These are phyloP conservation scores for Melampsora abietis-canadensis DNA, from an alignment of 1,284 basidiomycete species.

Conservation along the genomic window DNA sequence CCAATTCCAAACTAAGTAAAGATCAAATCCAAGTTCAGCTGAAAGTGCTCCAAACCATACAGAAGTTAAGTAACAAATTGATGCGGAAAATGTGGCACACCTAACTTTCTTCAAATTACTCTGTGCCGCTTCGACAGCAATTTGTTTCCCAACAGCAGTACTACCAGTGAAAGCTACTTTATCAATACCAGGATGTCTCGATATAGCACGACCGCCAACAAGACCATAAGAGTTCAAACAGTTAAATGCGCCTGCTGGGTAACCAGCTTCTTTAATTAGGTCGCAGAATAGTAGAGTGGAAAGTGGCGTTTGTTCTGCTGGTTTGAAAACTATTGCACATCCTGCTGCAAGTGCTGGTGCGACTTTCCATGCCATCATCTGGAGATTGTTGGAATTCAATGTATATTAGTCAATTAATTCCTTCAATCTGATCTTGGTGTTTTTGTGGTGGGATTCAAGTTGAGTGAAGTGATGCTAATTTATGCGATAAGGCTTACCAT, in stretches of 20 bases:
- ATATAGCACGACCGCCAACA: constrained; percentile 77
- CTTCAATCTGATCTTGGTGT: constrained; percentile 47
- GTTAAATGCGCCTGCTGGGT: constrained; percentile 90
- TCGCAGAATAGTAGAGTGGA: constrained; percentile 58
- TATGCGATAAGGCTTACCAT: constrained; percentile 1
- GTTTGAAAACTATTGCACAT: constrained; percentile 77
- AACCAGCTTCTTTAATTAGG: constrained; percentile 63
- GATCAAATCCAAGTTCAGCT: too few species aligned
- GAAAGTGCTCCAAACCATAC: too few species aligned
- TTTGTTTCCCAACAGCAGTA: constrained; percentile 75
- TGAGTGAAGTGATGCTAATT: constrained; percentile 26
- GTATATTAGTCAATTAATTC: not conserved
- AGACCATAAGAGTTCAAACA: constrained; percentile 67
- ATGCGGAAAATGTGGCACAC: constrained; percentile 54
- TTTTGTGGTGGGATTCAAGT: not conserved
- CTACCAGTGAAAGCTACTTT: constrained; percentile 63
- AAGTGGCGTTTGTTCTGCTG: constrained; percentile 85
- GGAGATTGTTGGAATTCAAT: constrained; percentile 57
- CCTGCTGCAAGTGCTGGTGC: constrained; percentile 80
- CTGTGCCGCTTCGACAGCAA: constrained; percentile 77
- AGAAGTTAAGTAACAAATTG: too few species aligned
- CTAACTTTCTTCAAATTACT: constrained; percentile 88
- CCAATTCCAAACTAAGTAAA: constrained; percentile 62
- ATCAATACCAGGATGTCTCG: constrained; percentile 63
- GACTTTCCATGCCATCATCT: constrained; percentile 75